Conservation (phyloP, 2,329 filamentous ascomycete species). For the Trichophyton schoenleinii region DNA sequence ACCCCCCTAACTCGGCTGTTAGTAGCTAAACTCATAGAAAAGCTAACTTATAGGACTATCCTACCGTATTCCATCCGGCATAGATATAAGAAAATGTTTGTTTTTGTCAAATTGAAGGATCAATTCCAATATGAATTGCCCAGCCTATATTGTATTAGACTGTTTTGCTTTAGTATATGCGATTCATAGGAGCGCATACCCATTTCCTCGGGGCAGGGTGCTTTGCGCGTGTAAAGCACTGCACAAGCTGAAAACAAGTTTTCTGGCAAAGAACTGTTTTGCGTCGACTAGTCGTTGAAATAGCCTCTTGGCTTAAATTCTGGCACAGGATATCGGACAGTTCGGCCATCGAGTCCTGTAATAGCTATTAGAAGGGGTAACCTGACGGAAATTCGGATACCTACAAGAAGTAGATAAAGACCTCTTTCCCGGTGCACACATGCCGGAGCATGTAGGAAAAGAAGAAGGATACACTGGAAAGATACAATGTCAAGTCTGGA, state of each 20-base stretch:
- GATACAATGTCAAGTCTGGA: conserved; percentile 11
- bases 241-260: conserved; percentile 6
- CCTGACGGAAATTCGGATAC: background rate
- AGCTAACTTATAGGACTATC: background rate
- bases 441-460: conserved; percentile 10
- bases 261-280: conserved; percentile 12
- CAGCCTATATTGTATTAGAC: conserved; percentile 16
- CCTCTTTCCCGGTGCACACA: conserved; percentile 11
- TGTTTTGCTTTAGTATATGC: background rate
- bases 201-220: conserved; percentile 10
- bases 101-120: conserved; percentile 11
- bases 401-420: conserved; percentile 12
- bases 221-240: conserved; percentile 6
- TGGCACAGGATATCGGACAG: conserved; percentile 7
- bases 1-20: conserved; percentile 5
- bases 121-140: conserved; percentile 18
- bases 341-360: conserved; percentile 8
- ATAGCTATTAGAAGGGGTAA: background rate
- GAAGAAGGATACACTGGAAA: conserved; percentile 11
- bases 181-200: conserved; percentile 10
- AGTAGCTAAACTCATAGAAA: background rate
- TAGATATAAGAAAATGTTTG: conserved; percentile 1
- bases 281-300: conserved; percentile 7
- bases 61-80: conserved; percentile 2
- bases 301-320: background rate